Evolutionary conservation across 208 protist species (phyloP).

Genomic region (Trypanosoma cruzi): DNA sequence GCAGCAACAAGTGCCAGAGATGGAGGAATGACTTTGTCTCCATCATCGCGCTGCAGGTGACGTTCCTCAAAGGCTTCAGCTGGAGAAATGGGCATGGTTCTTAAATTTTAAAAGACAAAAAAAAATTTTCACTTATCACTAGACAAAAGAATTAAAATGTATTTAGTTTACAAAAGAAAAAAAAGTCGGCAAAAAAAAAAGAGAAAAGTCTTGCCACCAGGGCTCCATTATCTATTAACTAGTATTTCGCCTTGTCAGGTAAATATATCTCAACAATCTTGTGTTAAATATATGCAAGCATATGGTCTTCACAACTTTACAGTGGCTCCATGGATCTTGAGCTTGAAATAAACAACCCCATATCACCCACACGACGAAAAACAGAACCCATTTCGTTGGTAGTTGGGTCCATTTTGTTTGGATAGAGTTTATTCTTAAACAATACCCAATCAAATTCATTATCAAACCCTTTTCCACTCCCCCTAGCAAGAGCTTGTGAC

Average conservation of each 20-base stretch:
- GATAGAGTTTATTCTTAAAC: constrained; percentile 86
- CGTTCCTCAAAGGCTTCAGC: constrained; percentile 71
- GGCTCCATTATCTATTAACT: too few species aligned
- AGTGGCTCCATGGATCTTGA: constrained; percentile 73
- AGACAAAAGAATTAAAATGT: constrained; percentile 17
- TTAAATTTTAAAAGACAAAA: constrained; percentile 15
- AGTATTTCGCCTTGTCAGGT: too few species aligned
- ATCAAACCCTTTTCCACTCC: constrained; percentile 69
- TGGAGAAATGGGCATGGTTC: constrained; percentile 57
- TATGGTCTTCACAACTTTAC: constrained; percentile 7
- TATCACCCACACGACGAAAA: constrained; percentile 81
- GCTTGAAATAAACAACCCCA: constrained; percentile 75
- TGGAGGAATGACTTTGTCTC: constrained; percentile 58
- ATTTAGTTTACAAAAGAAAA: constrained; percentile 1
- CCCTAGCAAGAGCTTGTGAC: constrained; percentile 46
- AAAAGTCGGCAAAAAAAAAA: background rate
- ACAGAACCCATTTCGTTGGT: constrained; percentile 87
- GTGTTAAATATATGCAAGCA: constrained; percentile 6
- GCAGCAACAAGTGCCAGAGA: constrained; percentile 70
- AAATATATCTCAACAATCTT: too few species aligned
- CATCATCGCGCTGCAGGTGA: constrained; percentile 67
- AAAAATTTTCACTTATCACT: constrained; percentile 10
- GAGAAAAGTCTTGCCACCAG: too few species aligned
- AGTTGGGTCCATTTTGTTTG: constrained; percentile 80
- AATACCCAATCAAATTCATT: constrained; percentile 86